Evolutionary conservation across 306 rosid genomes (phyloP).

Genomic region (Hylodesmum podocarpum): DNA sequence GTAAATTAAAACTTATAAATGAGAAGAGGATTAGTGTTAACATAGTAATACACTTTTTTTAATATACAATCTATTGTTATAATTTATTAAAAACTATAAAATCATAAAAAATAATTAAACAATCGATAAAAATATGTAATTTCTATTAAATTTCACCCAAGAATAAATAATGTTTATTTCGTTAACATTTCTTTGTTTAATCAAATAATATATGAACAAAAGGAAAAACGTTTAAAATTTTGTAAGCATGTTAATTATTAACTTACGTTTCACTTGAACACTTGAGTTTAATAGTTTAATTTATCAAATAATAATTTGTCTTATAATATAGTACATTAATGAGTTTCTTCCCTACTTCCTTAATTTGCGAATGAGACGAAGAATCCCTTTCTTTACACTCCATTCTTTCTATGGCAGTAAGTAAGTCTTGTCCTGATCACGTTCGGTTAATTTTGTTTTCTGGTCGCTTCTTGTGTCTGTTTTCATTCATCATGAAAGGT

Average conservation of each 20-base stretch:
- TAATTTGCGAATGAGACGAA: background rate
- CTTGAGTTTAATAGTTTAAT: background rate
- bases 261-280: background rate
- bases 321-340: too few species aligned
- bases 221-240: background rate
- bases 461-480: background rate
- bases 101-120: too few species aligned
- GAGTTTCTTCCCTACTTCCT: background rate
- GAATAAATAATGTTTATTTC: too few species aligned
- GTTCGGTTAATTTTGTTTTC: background rate
- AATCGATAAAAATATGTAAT: too few species aligned
- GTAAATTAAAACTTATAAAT: too few species aligned
- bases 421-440: background rate
- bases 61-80: too few species aligned
- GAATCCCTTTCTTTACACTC: background rate
- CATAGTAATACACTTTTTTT: too few species aligned
- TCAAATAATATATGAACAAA: too few species aligned
- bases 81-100: too few species aligned
- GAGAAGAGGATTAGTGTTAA: too few species aligned
- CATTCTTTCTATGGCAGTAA: background rate
- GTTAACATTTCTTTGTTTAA: background rate
- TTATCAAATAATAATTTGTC: too few species aligned
- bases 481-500: background rate
- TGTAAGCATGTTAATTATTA: background rate
- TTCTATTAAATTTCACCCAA: too few species aligned